Evolutionary conservation across 169 alveolate species (phyloP).

Genomic region (Sarcocystis neurona): DNA sequence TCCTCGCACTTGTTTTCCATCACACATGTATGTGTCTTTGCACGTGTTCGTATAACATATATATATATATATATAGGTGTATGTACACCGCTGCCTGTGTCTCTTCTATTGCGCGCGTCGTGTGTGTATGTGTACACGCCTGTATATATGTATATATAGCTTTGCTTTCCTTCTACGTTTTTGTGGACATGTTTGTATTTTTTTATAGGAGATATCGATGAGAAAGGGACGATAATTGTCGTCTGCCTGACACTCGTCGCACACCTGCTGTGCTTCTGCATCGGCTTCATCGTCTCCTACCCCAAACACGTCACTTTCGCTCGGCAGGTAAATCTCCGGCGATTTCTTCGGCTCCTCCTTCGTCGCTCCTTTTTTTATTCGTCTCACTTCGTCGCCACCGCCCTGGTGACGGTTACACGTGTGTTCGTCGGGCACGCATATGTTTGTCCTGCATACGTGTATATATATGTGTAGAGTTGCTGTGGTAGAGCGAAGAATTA

Average conservation of each 20-base stretch:
- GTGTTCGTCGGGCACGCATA: too few species aligned
- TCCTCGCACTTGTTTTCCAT: too few species aligned
- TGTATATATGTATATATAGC: too few species aligned
- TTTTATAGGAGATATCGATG: slow-evolving; percentile 29
- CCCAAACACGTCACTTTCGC: slow-evolving; percentile 46
- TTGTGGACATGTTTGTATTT: not conserved
- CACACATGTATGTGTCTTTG: too few species aligned
- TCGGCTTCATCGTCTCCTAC: slow-evolving; percentile 40
- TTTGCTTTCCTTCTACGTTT: too few species aligned
- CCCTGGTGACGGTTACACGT: not conserved
- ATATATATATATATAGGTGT: not conserved
- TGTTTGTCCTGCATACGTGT: too few species aligned
- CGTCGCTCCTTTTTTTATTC: not conserved
- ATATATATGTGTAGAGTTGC: too few species aligned
- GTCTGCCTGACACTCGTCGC: slow-evolving; percentile 41
- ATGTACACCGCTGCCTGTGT: too few species aligned
- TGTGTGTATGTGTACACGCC: too few species aligned
- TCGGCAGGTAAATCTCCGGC: slow-evolving; percentile 1
- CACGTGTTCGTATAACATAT: too few species aligned
- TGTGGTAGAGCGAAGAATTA: too few species aligned
- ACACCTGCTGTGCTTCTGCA: slow-evolving; percentile 42
- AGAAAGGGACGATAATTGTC: slow-evolving; percentile 29
- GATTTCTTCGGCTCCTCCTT: not conserved
- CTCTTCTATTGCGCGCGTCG: too few species aligned
- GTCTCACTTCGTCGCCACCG: not conserved